Evolutionary conservation across 371 early-diverging fungal species (phyloP), one percentile per base, ranked within the genome.

Genomic region (Conidiobolus incongruus): DNA sequence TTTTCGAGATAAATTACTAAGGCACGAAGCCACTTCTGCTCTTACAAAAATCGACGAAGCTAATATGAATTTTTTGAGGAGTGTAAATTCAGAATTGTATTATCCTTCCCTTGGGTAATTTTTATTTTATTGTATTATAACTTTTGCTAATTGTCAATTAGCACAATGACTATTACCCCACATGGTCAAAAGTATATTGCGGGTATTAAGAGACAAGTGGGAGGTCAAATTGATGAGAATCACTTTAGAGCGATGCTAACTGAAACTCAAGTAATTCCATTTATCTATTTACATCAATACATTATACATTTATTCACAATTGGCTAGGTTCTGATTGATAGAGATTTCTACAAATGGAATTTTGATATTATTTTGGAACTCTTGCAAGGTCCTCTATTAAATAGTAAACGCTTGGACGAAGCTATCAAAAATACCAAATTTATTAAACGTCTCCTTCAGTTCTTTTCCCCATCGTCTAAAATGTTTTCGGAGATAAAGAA

Each of bases 341-440:
- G 83, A 47, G 85, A 86, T 17, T 68, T 62, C 45, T 61, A 70
- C 4, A 75, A 79, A 47, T 89, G 90, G 90, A 70, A 70, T 33
- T 89, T 81, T 85, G 76, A 80, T 35, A 60, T 62, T 20, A 73
- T 84, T 16, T 46, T 60, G 35, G 82, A 84, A 47, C 55, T 86
- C 1, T 48, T 86, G 5, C 75, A 76, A 36, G 85, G 85, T 0
- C 81, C 84, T 1, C 54, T 85, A 33, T 47, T 68, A 13, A 75
- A 73, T 47, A 68, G 77, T 1, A 61, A 71, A 35, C 62, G 86
- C 17, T 48, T 86, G 16, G 86, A 86, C 16, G 90, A 89, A 46
- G 72, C 74, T 0, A 59, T 80, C 49, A 68, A 71, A 17, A 69
- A 65, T 38, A 72, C 72, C 13, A 82, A 80, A 46, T 78, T 83